Evolutionary conservation across 768 basidiomycete genomes (phyloP).

Genomic region (Psilocybe sp.): DNA sequence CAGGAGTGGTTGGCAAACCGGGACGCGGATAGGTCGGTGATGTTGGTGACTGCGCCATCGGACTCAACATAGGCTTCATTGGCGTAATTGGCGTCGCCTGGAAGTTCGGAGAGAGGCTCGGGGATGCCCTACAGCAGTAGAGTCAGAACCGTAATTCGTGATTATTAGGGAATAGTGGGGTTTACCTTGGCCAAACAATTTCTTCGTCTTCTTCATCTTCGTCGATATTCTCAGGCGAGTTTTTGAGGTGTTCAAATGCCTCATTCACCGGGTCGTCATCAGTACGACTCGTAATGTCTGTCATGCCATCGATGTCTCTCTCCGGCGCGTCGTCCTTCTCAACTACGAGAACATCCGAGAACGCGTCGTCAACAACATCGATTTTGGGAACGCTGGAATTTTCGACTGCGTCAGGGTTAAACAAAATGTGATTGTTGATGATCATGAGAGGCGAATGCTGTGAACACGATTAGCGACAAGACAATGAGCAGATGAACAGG

Average conservation of each 20-base stretch:
- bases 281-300: slow-evolving; percentile 67
- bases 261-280: slow-evolving; percentile 82
- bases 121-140: slow-evolving; percentile 23
- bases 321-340: too few species aligned
- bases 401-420: slow-evolving; percentile 30
- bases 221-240: slow-evolving; percentile 38
- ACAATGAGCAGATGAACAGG: not conserved
- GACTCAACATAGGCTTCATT: slow-evolving; percentile 29
- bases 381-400: slow-evolving; percentile 9
- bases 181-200: slow-evolving; percentile 69
- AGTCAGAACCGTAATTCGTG: not conserved
- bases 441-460: slow-evolving; percentile 41
- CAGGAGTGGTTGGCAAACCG: slow-evolving; percentile 11
- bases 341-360: too few species aligned
- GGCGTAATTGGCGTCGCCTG: slow-evolving; percentile 33
- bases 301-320: slow-evolving; percentile 56
- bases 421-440: slow-evolving; percentile 31
- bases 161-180: not conserved
- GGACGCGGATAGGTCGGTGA: slow-evolving; percentile 29
- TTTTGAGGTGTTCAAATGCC: slow-evolving; percentile 47
- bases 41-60: slow-evolving; percentile 24
- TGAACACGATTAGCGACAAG: not conserved
- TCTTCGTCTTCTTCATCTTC: slow-evolving; percentile 64
- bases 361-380: not conserved
- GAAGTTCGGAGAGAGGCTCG: slow-evolving; percentile 30